phyloP scores from a whole-genome alignment of 257 asterid species.

The Cynanchum wilfordii region DNA sequence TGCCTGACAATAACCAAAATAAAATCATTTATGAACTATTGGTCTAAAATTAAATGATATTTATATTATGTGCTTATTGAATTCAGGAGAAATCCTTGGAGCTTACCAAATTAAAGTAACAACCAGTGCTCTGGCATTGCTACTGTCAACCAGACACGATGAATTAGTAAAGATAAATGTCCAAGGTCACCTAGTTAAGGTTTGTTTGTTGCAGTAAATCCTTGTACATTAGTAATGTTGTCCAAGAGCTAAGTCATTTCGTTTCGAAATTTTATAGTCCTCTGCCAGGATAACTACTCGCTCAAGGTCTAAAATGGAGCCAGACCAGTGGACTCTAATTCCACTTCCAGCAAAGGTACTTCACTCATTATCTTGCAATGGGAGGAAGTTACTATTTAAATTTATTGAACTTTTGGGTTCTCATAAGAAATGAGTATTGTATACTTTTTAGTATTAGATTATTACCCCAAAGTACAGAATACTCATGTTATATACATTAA shows the following conservation, averaged over 20 bases:
- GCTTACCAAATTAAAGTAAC: constrained; percentile 93
- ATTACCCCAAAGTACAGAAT: background rate
- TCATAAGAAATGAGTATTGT: background rate
- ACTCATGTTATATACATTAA: background rate
- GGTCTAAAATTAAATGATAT: background rate
- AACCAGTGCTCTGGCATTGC: constrained; percentile 79
- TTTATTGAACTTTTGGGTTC: background rate
- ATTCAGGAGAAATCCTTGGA: constrained; percentile 88
- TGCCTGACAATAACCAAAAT: background rate
- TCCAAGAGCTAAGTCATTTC: constrained; percentile 19
- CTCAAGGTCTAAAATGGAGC: constrained; percentile 70
- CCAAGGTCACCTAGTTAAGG: constrained; percentile 79
- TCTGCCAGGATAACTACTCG: constrained; percentile 84
- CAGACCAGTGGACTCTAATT: constrained; percentile 76
- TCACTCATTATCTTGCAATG: background rate
- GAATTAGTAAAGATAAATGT: constrained; percentile 61
- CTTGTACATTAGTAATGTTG: background rate
- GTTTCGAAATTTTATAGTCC: constrained; percentile 41
- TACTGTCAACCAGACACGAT: constrained; percentile 67
- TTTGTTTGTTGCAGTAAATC: constrained; percentile 20
- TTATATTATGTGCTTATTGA: constrained; percentile 17
- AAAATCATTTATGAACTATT: background rate
- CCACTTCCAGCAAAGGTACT: constrained; percentile 85
- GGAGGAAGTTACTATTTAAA: background rate
- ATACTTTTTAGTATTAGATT: background rate